These are phyloP conservation scores for Kwoniella dendrophila DNA, from an alignment of 768 basidiomycete genomes.

Conservation along the genomic window DNA sequence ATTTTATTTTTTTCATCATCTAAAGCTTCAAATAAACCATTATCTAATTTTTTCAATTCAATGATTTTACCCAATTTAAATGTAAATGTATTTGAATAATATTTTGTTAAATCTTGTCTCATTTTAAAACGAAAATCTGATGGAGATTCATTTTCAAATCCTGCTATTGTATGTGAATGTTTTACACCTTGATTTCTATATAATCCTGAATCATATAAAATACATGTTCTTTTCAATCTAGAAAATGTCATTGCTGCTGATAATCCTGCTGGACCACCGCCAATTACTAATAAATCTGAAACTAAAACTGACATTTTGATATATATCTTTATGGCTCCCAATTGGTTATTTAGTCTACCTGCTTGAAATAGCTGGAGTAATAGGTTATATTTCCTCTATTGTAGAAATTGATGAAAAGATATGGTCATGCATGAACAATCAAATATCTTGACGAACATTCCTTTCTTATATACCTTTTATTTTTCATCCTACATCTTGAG, in stretches of 20 bases:
- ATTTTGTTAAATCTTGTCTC: constrained; percentile 15
- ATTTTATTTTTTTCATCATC: constrained; percentile 27
- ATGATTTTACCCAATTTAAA: constrained; percentile 25
- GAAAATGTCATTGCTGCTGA: constrained; percentile 39
- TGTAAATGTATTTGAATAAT: constrained; percentile 12
- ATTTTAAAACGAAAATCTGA: constrained; percentile 12
- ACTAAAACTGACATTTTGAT: background rate
- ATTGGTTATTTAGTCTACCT: background rate
- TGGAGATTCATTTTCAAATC: constrained; percentile 24
- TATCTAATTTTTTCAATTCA: background rate
- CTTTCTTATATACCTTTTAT: background rate
- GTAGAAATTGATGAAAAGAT: no score
- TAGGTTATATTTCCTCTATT: no score
- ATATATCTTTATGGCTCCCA: background rate
- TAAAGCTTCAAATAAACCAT: constrained; percentile 21
- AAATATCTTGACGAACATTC: background rate
- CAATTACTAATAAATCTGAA: constrained; percentile 38
- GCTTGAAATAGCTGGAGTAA: background rate
- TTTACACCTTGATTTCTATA: constrained; percentile 33
- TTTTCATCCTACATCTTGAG: no score
- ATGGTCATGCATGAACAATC: no score
- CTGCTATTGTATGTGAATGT: constrained; percentile 33
- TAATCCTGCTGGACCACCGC: constrained; percentile 51
- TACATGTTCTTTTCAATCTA: constrained; percentile 30
- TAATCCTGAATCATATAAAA: constrained; percentile 41